Evolutionary conservation across 257 asterid species (phyloP).

Genomic region (Nicotiana tabacum): DNA sequence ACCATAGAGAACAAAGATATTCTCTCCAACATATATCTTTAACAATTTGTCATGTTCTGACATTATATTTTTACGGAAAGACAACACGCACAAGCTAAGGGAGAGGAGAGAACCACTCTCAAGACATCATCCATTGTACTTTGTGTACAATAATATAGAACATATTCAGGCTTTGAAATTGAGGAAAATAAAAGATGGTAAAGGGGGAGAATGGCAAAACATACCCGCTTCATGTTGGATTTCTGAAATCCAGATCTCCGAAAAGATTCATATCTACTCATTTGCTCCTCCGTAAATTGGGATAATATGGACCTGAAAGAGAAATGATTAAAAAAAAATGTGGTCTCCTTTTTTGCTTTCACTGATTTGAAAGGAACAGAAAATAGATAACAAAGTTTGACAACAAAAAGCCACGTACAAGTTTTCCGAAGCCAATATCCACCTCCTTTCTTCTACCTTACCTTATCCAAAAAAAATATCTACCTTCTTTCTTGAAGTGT

Average conservation of each 20-base stretch:
- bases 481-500: not conserved
- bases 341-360: not conserved
- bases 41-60: not conserved
- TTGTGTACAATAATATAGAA: not conserved
- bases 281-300: constrained; percentile 79
- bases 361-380: not conserved
- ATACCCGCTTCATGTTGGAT: constrained; percentile 80
- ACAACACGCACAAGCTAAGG: not conserved
- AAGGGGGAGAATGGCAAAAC: not conserved
- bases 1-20: not conserved
- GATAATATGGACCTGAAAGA: constrained; percentile 59
- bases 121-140: not conserved
- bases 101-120: not conserved
- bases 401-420: not conserved
- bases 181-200: not conserved
- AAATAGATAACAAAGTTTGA: not conserved
- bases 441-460: not conserved
- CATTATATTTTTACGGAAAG: not conserved
- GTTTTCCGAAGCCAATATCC: not conserved
- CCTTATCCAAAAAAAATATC: not conserved
- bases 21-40: not conserved
- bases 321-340: not conserved
- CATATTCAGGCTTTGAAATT: not conserved
- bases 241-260: constrained; percentile 85
- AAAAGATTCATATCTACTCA: constrained; percentile 87